Evolutionary conservation across 1,284 basidiomycete genomes (phyloP).

Genomic region (Anthracocystis walkeri): DNA sequence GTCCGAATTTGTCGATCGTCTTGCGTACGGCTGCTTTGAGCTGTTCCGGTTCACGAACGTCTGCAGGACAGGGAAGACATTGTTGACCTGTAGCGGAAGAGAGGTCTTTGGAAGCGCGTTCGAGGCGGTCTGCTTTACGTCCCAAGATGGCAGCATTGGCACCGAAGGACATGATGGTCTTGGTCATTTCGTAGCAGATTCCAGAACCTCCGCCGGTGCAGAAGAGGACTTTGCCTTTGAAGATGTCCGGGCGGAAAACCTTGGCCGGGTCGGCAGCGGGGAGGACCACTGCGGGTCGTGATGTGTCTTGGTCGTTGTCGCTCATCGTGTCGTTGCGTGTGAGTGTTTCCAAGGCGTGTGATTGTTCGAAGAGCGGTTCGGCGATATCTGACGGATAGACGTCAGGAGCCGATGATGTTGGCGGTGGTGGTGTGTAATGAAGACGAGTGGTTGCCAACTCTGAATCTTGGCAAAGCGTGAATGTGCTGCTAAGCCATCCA

Average conservation of each 20-base stretch:
- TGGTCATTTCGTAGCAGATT: slow-evolving; percentile 88
- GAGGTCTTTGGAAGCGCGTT: slow-evolving; percentile 79
- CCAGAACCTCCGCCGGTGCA: slow-evolving; percentile 78
- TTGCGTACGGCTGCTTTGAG: slow-evolving; percentile 81
- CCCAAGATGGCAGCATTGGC: slow-evolving; percentile 85
- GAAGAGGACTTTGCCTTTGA: slow-evolving; percentile 92
- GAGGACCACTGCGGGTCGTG: slow-evolving; percentile 29
- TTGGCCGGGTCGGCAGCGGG: slow-evolving; percentile 39
- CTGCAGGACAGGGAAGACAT: slow-evolving; percentile 82
- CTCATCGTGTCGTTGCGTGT: slow-evolving; percentile 4
- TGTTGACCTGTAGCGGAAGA: slow-evolving; percentile 76
- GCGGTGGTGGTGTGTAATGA: background rate
- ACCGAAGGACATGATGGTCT: slow-evolving; percentile 81
- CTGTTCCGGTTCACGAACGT: slow-evolving; percentile 83
- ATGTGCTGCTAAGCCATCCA: too few relatives aligned
- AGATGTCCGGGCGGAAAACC: slow-evolving; percentile 81
- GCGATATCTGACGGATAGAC: background rate
- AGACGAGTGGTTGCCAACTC: too few relatives aligned
- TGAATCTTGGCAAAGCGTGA: too few relatives aligned
- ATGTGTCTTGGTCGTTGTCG: slow-evolving; percentile 21
- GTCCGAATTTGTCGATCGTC: slow-evolving; percentile 82
- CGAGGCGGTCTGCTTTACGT: slow-evolving; percentile 84
- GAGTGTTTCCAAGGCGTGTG: background rate
- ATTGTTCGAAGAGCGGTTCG: too few relatives aligned
- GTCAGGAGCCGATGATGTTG: background rate